Base-by-base conservation (phyloP, 169 alveolate species). In the Plasmodium knowlesi region DNA sequence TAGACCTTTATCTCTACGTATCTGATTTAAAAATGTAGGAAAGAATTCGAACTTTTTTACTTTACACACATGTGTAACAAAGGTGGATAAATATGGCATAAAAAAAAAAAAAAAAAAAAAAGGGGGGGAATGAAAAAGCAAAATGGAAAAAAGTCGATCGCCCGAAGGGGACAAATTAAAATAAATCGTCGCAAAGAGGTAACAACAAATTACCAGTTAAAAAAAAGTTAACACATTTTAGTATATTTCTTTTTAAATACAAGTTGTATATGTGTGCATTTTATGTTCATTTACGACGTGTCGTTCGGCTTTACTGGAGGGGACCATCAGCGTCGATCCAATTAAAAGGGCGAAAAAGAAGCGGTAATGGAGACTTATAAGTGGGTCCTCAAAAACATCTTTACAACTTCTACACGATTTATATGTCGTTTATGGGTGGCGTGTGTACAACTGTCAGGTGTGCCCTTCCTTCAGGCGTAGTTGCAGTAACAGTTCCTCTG, bases 401-500 rank as follows among this genome's bases (percentile, higher is more conserved):
- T 9, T 53, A 50, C 61, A 50, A 67, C 76, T 67, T 67, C 76
- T 67, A 67, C 34, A 5, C 76, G 0, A 5, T 22, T 9, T 22
- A n/a, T 67, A 67, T 16, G 9, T 37, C 1, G 16, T 22, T 28
- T 22, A n/a, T 22, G 22, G 1, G 5, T n/a, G 3, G 34, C 53
- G 3, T 50, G n/a, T 50, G 8, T 22, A 50, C 61, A 50, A 50
- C 19, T 50, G 4, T 16, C 28, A 19, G 57, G 57, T 53, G 14
- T 6, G 19, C 71, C 19, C 53, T 22, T n/a, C n/a, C 22, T 22
- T 90, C 83, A 90, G 82, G 92, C 74, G 54, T 61, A 91, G 79
- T 46, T 81, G 46, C 95, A 91, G 84, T 91, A 91, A 30, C 83
- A 82, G 22, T 72, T 82, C 50, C 83, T 91, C 39, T 89, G 90